Evolutionary conservation across 1,284 basidiomycete genomes (phyloP), one percentile per base, ranked within the genome.

Genomic region (Cutaneotrichosporon mucoides): DNA sequence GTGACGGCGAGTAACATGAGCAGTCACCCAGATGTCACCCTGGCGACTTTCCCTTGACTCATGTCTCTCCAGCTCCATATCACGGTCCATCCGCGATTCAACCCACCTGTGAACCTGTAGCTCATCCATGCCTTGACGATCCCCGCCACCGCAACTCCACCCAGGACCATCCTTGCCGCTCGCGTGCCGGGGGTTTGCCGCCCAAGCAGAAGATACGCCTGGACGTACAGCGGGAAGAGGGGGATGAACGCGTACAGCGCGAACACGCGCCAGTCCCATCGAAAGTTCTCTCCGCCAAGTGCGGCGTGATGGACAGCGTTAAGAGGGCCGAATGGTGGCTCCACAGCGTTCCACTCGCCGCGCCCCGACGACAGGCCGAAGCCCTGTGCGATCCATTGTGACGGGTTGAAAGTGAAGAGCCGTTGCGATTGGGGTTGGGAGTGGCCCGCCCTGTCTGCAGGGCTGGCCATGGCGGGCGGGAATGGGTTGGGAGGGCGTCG

Each of bases 71-170:
- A 24, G 24, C 24, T 24, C 24, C 24, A 24, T 24, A 24, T 24
- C 24, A 24, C 24, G 24, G 24, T 24, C 24, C 24, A 24, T 24
- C 9, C 38, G 38, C 9, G 12, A 40, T 40, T 9, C 33, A 15
- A 67, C 71, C 62, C 53, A 74, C 73, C 53, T 9, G 24, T 50
- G 44, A 76, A 67, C 6, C 73, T 59, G 57, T 67, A 73, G 3
- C 51, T 46, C 7, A 52, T n/a, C 55, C 63, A 66, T 2, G 66
- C 64, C 10, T 53, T 45, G 36, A 55, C 49, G 15, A 71, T 57
- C 44, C 72, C 40, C 7, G 40, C 55, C 0, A 71, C 37, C 1
- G 67, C 66, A 2, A 71, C 9, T 0, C 65, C 58, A 5, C 61
- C 69, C 0, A 70, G 12, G 2, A 66, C 66, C 12, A 63, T 34